Conservation (phyloP, 768 basidiomycete genomes). For the Panus rudis region DNA sequence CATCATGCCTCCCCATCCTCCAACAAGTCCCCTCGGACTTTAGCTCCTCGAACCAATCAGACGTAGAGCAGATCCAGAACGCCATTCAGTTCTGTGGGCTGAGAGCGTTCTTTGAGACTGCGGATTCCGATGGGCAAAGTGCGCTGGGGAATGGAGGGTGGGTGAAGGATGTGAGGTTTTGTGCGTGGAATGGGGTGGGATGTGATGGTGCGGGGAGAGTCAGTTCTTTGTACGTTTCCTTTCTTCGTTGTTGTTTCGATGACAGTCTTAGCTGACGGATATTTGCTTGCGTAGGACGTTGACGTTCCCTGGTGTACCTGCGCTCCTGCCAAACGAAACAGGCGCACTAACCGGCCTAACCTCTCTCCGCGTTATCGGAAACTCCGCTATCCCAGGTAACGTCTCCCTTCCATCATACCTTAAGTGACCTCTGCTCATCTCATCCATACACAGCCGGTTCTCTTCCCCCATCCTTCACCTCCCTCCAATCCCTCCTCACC, state of each 20-base stretch:
- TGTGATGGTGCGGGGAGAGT: slow-evolving; percentile 37
- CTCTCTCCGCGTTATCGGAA: slow-evolving; percentile 33
- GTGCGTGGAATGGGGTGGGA: slow-evolving; percentile 39
- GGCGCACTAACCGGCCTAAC: slow-evolving; percentile 32
- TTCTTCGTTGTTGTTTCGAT: background rate
- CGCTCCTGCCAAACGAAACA: slow-evolving; percentile 35
- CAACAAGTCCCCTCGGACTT: slow-evolving; percentile 31
- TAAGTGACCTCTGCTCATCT: background rate
- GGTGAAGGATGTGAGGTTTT: slow-evolving; percentile 38
- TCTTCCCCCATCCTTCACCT: slow-evolving; percentile 32
- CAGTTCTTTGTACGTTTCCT: slow-evolving; percentile 32
- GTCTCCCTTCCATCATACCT: slow-evolving; percentile 3
- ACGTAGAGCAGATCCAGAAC: slow-evolving; percentile 25
- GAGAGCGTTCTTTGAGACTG: slow-evolving; percentile 34
- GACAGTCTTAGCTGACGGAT: slow-evolving; percentile 2
- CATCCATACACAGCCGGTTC: slow-evolving; percentile 28
- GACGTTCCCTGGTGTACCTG: slow-evolving; percentile 41
- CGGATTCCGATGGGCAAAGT: slow-evolving; percentile 30
- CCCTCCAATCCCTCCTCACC: slow-evolving; percentile 28
- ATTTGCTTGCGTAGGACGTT: slow-evolving; percentile 28
- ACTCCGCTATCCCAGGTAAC: slow-evolving; percentile 35
- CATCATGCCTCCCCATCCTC: slow-evolving; percentile 35
- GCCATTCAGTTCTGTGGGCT: slow-evolving; percentile 44
- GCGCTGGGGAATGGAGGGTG: slow-evolving; percentile 36
- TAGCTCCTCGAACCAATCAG: slow-evolving; percentile 25